Evolutionary conservation across 306 rosid species (phyloP), one percentile per base, ranked within the genome.

Genomic region (Cicer cuneatum): DNA sequence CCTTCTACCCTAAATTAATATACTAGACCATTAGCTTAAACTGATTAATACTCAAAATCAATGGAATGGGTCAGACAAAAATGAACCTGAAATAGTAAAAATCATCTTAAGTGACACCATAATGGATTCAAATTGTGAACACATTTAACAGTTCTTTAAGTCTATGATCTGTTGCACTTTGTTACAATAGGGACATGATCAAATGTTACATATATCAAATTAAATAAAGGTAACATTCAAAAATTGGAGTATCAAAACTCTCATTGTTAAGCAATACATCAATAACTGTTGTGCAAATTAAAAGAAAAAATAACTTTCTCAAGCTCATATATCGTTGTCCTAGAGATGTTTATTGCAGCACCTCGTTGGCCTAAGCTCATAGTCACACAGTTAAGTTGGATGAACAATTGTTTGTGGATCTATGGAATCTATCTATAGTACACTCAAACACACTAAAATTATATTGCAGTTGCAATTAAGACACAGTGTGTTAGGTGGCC

Each of bases 401-500:
- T 77, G 81, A 35, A 13, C 40, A 29, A 61, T 45, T 29, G 29
- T 56, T 45, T 16, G 69, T 43, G 75, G 48, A 57, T 66, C 8
- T 37, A 66, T 43, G 78, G 64, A 16, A 21, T 43, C 33, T 79
- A 21, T 43, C 33, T 79, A 37, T 21, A 40, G 10, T 41, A 48
- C 15, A 37, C 60, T 73, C 75, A 66, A 73, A 65, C 58, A 47
- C 42, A 39, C 16, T 75, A 68, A 67, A 66, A 67, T 67, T 74
- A 18, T 40, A 15, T 29, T 49, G 41, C 70, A 58, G 3, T 29
- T 15, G 52, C 51, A 41, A n/a, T 52, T 33, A 60, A 58, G 47
- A 58, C 29, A 58, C 72, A 51, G 43, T 69, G 49, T 62, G 47
- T 52, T 75, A 42, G 69, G 62, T 81, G 68, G 39, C 78, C 49